Conservation (phyloP, 768 basidiomycete species). For the Suillus lakei region DNA sequence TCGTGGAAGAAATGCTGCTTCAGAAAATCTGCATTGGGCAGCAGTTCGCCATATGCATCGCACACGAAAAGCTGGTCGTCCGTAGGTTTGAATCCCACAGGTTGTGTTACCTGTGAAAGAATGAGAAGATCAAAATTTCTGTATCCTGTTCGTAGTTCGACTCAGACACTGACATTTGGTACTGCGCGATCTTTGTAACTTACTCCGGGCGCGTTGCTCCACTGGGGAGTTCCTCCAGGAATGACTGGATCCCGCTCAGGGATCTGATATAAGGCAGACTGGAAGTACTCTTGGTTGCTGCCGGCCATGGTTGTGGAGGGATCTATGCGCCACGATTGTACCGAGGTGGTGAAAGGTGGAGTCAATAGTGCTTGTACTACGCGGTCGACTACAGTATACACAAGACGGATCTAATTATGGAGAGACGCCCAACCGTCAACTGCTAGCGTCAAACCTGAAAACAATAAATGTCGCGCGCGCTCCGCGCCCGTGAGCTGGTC, state of each 20-base stretch:
- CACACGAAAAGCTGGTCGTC: constrained; percentile 74
- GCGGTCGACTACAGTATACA: neutral
- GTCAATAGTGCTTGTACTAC: neutral
- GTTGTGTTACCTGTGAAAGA: constrained; percentile 65
- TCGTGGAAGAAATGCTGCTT: constrained; percentile 91
- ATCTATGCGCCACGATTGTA: neutral
- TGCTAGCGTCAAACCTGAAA: neutral
- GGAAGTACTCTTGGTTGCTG: constrained; percentile 19
- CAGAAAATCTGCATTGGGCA: constrained; percentile 79
- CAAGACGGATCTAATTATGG: constrained; percentile 6
- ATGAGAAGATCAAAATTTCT: constrained; percentile 27
- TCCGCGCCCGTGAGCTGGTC: neutral
- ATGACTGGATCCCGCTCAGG: constrained; percentile 37
- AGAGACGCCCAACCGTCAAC: constrained; percentile 2
- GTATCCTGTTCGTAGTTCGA: constrained; percentile 10
- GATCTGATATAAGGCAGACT: constrained; percentile 28
- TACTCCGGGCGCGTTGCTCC: constrained; percentile 24
- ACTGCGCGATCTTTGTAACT: constrained; percentile 35
- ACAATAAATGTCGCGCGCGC: neutral
- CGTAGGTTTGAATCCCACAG: constrained; percentile 63
- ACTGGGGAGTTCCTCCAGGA: constrained; percentile 29
- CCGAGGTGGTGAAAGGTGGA: neutral
- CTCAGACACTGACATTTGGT: constrained; percentile 34
- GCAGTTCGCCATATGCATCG: constrained; percentile 54
- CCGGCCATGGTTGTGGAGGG: constrained; percentile 3